Base-by-base conservation (phyloP, 148 eudicot species). In the Camellia lanceoleosa region DNA sequence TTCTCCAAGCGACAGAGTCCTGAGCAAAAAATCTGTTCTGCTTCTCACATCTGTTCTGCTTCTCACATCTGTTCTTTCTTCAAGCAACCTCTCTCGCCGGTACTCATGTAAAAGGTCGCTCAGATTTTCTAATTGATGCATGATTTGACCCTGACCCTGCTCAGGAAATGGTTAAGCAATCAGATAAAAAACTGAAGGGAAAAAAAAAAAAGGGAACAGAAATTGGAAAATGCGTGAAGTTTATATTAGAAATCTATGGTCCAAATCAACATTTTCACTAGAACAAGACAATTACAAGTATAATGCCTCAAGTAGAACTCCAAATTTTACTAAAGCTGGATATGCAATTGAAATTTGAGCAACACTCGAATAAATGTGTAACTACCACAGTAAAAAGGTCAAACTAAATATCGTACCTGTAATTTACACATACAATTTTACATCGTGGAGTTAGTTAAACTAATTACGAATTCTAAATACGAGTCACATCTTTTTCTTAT, bases 51-150 rank as follows among this genome's bases (percentile, higher is more conserved):
- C 85, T 1, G 85, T n/a, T n/a, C n/a, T n/a, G n/a, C n/a, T n/a
- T n/a, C n/a, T n/a, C n/a, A n/a, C n/a, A n/a, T n/a, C n/a, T n/a
- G n/a, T 4, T 79, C 80, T 82, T 71, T 84, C 89, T 64, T 80
- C 89, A 60, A 80, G 88, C 61, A 87, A 86, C 78, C 86, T 82
- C 73, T 89, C 94, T 47, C 88, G 87, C 0, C 71, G 82, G 77
- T 85, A 80, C 65, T 95, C 97, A 13, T 84, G 91, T 18, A 95
- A 82, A 60, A 91, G 83, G 74, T 80, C 90, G 89, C 86, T 91
- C 73, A 95, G 82, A 70, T 84, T 92, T 81, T 93, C 98, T 41
- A 93, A 59, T 78, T 95, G 99, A 76, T 89, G 94, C 90, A 92
- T 83, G 7, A 92, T 83, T 80, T 92, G 94, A 44, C 93, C 90